Evolutionary conservation across 768 basidiomycete genomes (phyloP), one percentile per base, ranked within the genome.

Genomic region (Tubosaeta sp.): DNA sequence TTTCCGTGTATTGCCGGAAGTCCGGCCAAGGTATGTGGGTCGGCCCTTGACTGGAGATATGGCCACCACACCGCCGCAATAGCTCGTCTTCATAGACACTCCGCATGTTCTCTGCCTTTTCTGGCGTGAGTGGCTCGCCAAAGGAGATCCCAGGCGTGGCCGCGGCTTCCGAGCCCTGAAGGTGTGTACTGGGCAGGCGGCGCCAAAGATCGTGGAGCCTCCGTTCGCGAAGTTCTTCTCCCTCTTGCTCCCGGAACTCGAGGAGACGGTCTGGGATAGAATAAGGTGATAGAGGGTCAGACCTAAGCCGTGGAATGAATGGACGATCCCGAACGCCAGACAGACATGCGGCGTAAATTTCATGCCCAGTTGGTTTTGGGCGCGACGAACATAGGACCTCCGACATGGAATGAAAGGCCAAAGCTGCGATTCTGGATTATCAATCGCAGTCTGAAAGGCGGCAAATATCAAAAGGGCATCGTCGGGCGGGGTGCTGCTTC

Each of bases 61-160:
- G 71, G 44, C 73, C 75, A 19, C 77, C 73, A 54, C 81, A 82
- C 59, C 73, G 73, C 43, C 75, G 73, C 51, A 86, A 71, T 38
- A 97, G 71, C 65, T 95, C 93, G 59, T 80, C 78, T 59, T 88
- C 83, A 71, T 95, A 95, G 70, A 83, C 78, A 43, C 75, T 78
- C 60, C 82, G 74, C 59, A 91, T 72, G 61, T 77, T 70, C 59
- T 83, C 79, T 14, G 85, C 91, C 52, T 78, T 65, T 62, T 82
- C 80, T 34, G 68, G 68, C 42, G 72, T 82, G 55, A 84, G 58
- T 46, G 52, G 44, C 57, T 61, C 59, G 50, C 58, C 51, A 49
- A 41, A 49, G 34, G 56, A 39, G 53, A 48, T 46, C 34, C 49
- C 53, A 19, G 53, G 56, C 22, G 54, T 57, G 32, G 46, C 65